Percentiles rank a stretch among this genome's conserved stretches.
Evolutionary conservation across 1,139 yeast species (phyloP).

Genomic region (Petasospora fabianii): DNA sequence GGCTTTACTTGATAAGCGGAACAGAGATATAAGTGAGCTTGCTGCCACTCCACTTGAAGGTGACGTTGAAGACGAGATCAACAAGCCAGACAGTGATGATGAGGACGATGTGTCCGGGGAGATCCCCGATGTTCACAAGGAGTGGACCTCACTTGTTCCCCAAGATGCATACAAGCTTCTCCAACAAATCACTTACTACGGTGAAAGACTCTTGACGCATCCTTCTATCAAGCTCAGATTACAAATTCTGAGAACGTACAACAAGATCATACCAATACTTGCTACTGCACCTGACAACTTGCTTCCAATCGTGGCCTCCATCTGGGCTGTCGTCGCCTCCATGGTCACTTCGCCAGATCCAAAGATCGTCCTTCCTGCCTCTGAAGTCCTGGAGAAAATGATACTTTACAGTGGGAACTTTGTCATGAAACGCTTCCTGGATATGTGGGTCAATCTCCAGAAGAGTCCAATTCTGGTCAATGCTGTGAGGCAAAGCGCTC

Average conservation of each 20-base stretch:
- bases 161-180: slow-evolving; percentile 52
- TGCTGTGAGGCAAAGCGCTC: slow-evolving; percentile 5
- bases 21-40: slow-evolving; percentile 31
- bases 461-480: slow-evolving; percentile 22
- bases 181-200: slow-evolving; percentile 61
- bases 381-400: slow-evolving; percentile 35
- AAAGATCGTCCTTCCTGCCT: slow-evolving; percentile 34
- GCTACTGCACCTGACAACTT: slow-evolving; percentile 56
- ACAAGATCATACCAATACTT: slow-evolving; percentile 53
- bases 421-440: slow-evolving; percentile 43
- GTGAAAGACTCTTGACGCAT: slow-evolving; percentile 69
- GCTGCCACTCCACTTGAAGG: slow-evolving; percentile 25
- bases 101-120: slow-evolving; percentile 32
- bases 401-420: slow-evolving; percentile 48
- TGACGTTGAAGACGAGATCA: slow-evolving; percentile 36
- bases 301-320: slow-evolving; percentile 62
- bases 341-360: slow-evolving; percentile 37
- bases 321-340: slow-evolving; percentile 60
- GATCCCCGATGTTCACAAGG: slow-evolving; percentile 28
- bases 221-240: slow-evolving; percentile 54
- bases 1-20: slow-evolving; percentile 38
- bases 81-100: slow-evolving; percentile 34
- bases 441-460: slow-evolving; percentile 37
- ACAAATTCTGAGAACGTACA: slow-evolving; percentile 52
- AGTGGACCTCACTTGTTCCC: slow-evolving; percentile 68